Conservation (phyloP, 352 stramenopile genomes). For the Phytopythium kandeliae region DNA sequence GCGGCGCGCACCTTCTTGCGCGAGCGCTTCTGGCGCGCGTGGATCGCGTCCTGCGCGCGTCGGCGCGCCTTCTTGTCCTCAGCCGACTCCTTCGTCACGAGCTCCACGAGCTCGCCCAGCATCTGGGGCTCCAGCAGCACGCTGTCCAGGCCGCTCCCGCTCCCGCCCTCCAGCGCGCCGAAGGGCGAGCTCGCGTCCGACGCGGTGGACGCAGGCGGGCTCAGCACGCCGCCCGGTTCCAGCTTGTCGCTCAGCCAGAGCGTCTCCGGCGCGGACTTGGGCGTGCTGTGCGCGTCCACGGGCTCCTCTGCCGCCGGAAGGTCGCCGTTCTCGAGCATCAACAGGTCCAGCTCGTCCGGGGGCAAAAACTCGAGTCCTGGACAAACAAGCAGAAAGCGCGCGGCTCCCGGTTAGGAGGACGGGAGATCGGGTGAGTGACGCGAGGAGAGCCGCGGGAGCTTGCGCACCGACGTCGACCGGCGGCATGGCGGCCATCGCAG, state of each 20-base stretch:
- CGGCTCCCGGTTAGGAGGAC: too few species aligned
- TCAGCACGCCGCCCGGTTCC: background rate
- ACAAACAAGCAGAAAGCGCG: background rate
- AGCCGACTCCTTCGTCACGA: constrained; percentile 6
- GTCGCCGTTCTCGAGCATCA: constrained; percentile 1
- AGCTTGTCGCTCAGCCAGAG: background rate
- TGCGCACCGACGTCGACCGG: background rate
- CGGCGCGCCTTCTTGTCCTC: constrained; percentile 21
- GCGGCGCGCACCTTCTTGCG: constrained; percentile 25
- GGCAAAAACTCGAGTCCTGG: background rate
- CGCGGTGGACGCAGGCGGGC: background rate
- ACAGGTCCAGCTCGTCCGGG: constrained; percentile 3
- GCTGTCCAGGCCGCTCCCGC: background rate
- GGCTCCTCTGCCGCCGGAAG: background rate
- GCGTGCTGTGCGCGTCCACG: background rate
- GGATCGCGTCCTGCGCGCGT: constrained; percentile 27
- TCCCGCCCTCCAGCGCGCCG: background rate
- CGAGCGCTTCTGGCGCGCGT: constrained; percentile 18
- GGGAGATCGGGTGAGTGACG: too few species aligned
- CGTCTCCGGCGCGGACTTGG: background rate
- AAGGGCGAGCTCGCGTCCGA: background rate
- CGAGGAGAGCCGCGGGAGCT: background rate
- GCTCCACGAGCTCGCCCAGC: constrained; percentile 2
- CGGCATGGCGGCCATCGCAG: background rate
- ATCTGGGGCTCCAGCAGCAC: background rate